These are phyloP conservation scores for Cyphellophora attinorum DNA, from an alignment of 2,329 filamentous ascomycete species.

Conservation along the genomic window DNA sequence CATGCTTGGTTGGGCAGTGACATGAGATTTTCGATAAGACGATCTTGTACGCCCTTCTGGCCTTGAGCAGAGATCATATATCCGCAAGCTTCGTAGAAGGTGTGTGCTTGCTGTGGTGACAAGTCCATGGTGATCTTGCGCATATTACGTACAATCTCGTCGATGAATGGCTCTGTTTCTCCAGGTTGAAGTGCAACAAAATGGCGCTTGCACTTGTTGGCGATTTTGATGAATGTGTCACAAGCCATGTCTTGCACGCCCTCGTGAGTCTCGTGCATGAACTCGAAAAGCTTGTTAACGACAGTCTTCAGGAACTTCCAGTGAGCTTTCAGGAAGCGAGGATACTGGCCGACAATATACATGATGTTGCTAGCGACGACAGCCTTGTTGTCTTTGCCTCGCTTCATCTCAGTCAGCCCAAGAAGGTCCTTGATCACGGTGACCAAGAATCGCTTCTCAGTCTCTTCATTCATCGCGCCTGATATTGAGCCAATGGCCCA, in stretches of 20 bases:
- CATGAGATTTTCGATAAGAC: slow-evolving; percentile 87
- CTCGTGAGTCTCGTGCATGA: slow-evolving; percentile 99
- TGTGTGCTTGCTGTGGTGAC: slow-evolving; percentile 93
- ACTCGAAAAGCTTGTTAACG: slow-evolving; percentile 98
- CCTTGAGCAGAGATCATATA: slow-evolving; percentile 99
- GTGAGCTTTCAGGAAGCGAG: slow-evolving; percentile 94
- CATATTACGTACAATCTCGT: slow-evolving; percentile 94
- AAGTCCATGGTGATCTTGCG: slow-evolving; percentile 92
- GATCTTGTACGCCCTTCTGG: slow-evolving; percentile 86
- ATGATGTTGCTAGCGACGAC: slow-evolving; percentile 99
- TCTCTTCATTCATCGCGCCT: slow-evolving; percentile 98
- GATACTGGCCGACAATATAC: slow-evolving; percentile 99
- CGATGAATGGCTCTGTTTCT: slow-evolving; percentile 92
- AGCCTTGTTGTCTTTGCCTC: slow-evolving; percentile 98
- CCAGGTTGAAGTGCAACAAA: slow-evolving; percentile 94
- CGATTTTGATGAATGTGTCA: slow-evolving; percentile 99
- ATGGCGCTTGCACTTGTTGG: slow-evolving; percentile 92
- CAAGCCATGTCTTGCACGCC: slow-evolving; percentile 99
- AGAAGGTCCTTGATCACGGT: slow-evolving; percentile 98
- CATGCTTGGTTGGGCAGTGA: slow-evolving; percentile 84
- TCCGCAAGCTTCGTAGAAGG: slow-evolving; percentile 96
- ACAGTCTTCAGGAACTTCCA: slow-evolving; percentile 99
- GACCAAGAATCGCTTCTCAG: slow-evolving; percentile 94
- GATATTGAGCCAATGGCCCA: slow-evolving; percentile 99
- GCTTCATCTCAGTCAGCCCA: slow-evolving; percentile 96